Conservation (phyloP, 345 rosid genomes). For the Aegle marmelos region DNA sequence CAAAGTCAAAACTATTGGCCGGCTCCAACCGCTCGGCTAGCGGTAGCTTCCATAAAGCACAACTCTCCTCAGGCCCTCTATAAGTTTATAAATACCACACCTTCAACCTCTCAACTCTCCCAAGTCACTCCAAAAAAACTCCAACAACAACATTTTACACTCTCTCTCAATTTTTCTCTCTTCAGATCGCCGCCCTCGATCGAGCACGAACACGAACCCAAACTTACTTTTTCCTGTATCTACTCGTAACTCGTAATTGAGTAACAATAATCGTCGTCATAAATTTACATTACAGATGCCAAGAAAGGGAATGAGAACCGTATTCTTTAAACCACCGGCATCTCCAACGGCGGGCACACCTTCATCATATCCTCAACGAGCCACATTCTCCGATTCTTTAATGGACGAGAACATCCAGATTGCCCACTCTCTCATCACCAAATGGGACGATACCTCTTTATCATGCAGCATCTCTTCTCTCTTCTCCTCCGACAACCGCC, state of each 20-base stretch:
- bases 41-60: no score
- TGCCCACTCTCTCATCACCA: constrained; percentile 37
- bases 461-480: constrained; percentile 30
- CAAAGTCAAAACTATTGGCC: background rate
- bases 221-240: no score
- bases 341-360: constrained; percentile 32
- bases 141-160: no score
- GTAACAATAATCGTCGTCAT: no score
- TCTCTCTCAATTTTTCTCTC: no score
- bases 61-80: no score
- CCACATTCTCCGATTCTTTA: constrained; percentile 51
- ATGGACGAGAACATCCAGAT: constrained; percentile 46
- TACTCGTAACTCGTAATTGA: no score
- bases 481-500: constrained; percentile 43
- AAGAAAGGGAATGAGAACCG: constrained; percentile 21
- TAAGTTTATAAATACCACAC: background rate
- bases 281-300: background rate
- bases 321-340: constrained; percentile 26
- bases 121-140: no score
- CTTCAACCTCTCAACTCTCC: no score
- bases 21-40: background rate
- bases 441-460: constrained; percentile 30
- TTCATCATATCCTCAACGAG: constrained; percentile 27
- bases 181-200: no score
- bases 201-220: no score